These are phyloP conservation scores for Cryphonectria radicalis DNA, from an alignment of 2,329 filamentous ascomycete genomes.

Conservation along the genomic window DNA sequence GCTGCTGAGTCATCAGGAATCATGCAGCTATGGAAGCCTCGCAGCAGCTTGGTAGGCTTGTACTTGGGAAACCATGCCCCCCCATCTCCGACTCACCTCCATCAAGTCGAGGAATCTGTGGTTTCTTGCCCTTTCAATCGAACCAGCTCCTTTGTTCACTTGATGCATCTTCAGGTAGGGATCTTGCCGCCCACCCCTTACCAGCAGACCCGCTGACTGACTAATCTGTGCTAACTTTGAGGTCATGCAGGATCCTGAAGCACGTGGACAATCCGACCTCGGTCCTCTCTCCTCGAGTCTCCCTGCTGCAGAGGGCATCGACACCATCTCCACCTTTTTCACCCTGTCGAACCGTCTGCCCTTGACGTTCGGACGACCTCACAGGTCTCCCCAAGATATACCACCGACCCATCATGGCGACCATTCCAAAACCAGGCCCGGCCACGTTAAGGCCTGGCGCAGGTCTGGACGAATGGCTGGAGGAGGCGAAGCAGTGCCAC, in stretches of 20 bases:
- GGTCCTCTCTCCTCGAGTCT: conserved; percentile 10
- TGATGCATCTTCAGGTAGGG: background rate
- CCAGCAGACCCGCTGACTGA: conserved; percentile 4
- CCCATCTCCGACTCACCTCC: conserved; percentile 6
- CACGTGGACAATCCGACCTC: conserved; percentile 22
- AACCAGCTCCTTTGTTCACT: background rate
- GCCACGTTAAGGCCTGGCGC: conserved; percentile 83
- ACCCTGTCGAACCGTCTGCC: background rate
- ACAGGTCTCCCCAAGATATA: background rate
- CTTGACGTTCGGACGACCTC: background rate
- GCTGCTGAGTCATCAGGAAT: background rate
- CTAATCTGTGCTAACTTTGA: conserved; percentile 9
- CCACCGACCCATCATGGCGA: conserved; percentile 44
- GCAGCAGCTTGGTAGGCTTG: background rate
- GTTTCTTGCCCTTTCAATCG: background rate
- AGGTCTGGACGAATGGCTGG: conserved; percentile 93
- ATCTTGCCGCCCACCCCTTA: background rate
- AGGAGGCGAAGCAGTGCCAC: conserved; percentile 95
- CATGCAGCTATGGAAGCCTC: background rate
- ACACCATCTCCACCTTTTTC: background rate
- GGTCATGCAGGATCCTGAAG: conserved; percentile 21
- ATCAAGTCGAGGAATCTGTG: background rate
- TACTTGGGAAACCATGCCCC: conserved; percentile 10
- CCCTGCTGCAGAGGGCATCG: background rate
- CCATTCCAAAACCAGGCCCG: conserved; percentile 85